Percentiles rank a stretch among this genome's conserved stretches.
Conservation (phyloP, 208 protist species). For the Leptomonas pyrrhocoris region DNA sequence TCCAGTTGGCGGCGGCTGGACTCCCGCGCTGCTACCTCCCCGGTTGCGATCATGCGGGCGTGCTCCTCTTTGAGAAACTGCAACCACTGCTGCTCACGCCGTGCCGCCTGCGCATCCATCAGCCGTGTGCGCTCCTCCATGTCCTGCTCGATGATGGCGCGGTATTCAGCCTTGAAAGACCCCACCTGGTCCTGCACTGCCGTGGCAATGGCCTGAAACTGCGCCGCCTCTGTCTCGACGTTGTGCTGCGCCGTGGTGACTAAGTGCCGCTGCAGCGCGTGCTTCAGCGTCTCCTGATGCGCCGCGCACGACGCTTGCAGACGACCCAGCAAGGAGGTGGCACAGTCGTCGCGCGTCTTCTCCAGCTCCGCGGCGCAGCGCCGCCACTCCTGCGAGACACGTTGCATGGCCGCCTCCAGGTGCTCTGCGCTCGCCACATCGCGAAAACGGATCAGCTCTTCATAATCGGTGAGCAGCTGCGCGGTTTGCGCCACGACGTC, state of each 20-base stretch:
- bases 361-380: conserved; percentile 20
- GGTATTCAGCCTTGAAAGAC: conserved; percentile 52
- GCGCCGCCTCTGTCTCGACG: conserved; percentile 15
- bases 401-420: conserved; percentile 20
- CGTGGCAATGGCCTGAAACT: conserved; percentile 29
- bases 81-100: conserved; percentile 38
- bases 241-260: neutral
- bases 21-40: conserved; percentile 20
- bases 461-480: conserved; percentile 32
- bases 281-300: conserved; percentile 7
- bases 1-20: conserved; percentile 38
- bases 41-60: conserved; percentile 19
- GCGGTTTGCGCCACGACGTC: conserved; percentile 15
- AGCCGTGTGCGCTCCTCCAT: conserved; percentile 31
- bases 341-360: conserved; percentile 20
- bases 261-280: conserved; percentile 12
- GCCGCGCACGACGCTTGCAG: conserved; percentile 5
- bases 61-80: conserved; percentile 37
- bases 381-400: conserved; percentile 26
- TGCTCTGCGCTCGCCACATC: conserved; percentile 20
- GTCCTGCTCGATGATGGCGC: conserved; percentile 51
- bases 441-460: conserved; percentile 21
- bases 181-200: conserved; percentile 49
- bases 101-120: conserved; percentile 40
- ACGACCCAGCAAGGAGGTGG: neutral